These are phyloP conservation scores for Guyanaporus albipodus DNA, from an alignment of 768 basidiomycete species.

Conservation along the genomic window DNA sequence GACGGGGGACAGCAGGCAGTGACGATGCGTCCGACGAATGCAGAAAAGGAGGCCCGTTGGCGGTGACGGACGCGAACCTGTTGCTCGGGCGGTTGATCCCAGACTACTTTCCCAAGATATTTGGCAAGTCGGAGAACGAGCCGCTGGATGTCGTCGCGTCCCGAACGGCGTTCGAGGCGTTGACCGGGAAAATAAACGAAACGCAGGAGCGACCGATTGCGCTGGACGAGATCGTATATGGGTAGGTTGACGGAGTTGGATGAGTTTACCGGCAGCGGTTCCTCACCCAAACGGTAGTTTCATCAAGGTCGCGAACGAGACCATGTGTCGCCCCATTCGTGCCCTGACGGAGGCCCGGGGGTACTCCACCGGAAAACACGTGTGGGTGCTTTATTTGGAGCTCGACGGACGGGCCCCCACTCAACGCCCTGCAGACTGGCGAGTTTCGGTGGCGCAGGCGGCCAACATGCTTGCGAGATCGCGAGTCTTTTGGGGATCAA, in stretches of 20 bases:
- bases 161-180: conserved; percentile 56
- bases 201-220: conserved; percentile 53
- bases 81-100: conserved; percentile 85
- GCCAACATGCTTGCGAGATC: conserved; percentile 92
- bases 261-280: no score
- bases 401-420: not conserved
- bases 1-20: no score
- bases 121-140: conserved; percentile 85
- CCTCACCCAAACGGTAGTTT: conserved; percentile 48
- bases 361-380: conserved; percentile 74
- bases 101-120: conserved; percentile 92
- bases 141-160: conserved; percentile 76
- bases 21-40: no score
- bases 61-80: conserved; percentile 91
- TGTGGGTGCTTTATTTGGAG: conserved; percentile 31
- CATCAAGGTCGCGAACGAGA: conserved; percentile 95
- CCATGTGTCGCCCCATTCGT: conserved; percentile 92
- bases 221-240: conserved; percentile 86
- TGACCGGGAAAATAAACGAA: conserved; percentile 69
- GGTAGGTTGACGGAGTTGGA: conserved; percentile 41
- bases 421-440: conserved; percentile 51
- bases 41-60: conserved; percentile 88
- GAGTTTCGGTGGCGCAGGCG: conserved; percentile 87
- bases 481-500: conserved; percentile 82
- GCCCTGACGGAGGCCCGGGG: conserved; percentile 88